Conservation (phyloP, 768 basidiomycete species). For the Infundibulicybe gibba region DNA sequence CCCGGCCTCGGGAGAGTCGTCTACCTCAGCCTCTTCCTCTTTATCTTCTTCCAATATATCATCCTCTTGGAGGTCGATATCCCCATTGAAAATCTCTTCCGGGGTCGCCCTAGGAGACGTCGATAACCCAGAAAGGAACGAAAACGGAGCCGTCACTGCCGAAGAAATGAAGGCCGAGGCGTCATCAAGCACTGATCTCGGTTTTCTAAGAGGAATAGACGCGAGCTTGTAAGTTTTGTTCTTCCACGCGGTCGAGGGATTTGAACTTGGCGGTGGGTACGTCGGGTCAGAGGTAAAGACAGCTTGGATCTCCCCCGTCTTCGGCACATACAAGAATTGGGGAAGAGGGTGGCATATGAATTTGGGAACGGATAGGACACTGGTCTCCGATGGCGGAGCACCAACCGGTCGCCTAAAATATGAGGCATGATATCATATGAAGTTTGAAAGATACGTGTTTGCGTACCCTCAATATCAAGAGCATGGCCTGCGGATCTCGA, state of each 20-base stretch:
- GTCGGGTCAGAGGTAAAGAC: conserved; percentile 62
- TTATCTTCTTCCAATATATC: conserved; percentile 79
- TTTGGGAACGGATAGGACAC: conserved; percentile 78
- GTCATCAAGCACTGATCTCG: conserved; percentile 66
- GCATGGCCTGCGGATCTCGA: conserved; percentile 80
- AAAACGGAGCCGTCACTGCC: conserved; percentile 56
- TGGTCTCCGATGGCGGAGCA: conserved; percentile 75
- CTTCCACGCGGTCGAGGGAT: conserved; percentile 47
- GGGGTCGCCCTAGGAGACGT: conserved; percentile 44
- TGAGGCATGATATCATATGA: neutral
- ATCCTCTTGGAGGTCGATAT: conserved; percentile 73
- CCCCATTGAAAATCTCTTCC: conserved; percentile 62
- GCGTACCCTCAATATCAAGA: conserved; percentile 69
- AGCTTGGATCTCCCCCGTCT: conserved; percentile 56
- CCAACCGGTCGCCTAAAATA: conserved; percentile 54
- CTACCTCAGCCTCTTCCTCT: conserved; percentile 74
- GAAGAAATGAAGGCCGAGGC: conserved; percentile 64
- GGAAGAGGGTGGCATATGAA: conserved; percentile 74
- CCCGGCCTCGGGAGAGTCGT: conserved; percentile 59
- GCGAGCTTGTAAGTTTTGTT: conserved; percentile 58
- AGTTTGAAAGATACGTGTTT: neutral
- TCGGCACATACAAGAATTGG: conserved; percentile 53
- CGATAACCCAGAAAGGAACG: conserved; percentile 40
- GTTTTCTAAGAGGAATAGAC: conserved; percentile 64
- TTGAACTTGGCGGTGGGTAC: conserved; percentile 40